Conservation (phyloP, 441 rosid genomes). For the Eutrema salsugineum region DNA sequence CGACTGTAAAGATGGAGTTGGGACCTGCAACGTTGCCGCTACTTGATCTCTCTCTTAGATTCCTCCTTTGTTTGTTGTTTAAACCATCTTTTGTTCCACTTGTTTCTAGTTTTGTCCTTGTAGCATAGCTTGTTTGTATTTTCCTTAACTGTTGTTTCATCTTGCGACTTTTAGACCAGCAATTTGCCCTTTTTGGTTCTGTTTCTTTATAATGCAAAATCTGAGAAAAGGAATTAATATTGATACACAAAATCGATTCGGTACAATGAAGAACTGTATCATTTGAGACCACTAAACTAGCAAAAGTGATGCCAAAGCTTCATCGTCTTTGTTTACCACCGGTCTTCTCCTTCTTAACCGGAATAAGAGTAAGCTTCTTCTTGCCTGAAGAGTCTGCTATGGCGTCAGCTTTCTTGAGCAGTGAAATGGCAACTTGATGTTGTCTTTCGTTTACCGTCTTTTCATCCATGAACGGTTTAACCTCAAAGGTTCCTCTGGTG, state of each 20-base stretch:
- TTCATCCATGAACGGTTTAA: slow-evolving; percentile 71
- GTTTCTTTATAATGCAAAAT: neutral
- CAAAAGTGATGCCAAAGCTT: neutral
- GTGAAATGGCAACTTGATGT: slow-evolving; percentile 59
- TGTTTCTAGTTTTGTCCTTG: slow-evolving; percentile 28
- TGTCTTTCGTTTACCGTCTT: slow-evolving; percentile 43
- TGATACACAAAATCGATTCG: slow-evolving; percentile 16
- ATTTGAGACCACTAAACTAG: slow-evolving; percentile 3
- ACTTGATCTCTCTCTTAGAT: slow-evolving; percentile 34
- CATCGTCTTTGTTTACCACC: slow-evolving; percentile 39
- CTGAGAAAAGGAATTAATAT: neutral
- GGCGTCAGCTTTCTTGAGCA: slow-evolving; percentile 55
- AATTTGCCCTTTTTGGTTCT: neutral
- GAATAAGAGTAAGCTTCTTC: slow-evolving; percentile 71
- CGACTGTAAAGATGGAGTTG: slow-evolving; percentile 83
- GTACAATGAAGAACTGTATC: neutral
- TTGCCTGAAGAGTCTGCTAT: slow-evolving; percentile 48
- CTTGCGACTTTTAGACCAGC: slow-evolving; percentile 5
- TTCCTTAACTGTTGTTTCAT: neutral
- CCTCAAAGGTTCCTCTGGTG: slow-evolving; percentile 77
- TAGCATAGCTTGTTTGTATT: slow-evolving; percentile 19
- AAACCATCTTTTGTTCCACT: slow-evolving; percentile 27
- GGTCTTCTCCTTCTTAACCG: slow-evolving; percentile 57
- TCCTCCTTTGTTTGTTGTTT: slow-evolving; percentile 8
- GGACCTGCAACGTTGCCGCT: slow-evolving; percentile 74